Base-by-base conservation (phyloP, 192 early-diverging fungal species). In the Pilaira anomala region DNA sequence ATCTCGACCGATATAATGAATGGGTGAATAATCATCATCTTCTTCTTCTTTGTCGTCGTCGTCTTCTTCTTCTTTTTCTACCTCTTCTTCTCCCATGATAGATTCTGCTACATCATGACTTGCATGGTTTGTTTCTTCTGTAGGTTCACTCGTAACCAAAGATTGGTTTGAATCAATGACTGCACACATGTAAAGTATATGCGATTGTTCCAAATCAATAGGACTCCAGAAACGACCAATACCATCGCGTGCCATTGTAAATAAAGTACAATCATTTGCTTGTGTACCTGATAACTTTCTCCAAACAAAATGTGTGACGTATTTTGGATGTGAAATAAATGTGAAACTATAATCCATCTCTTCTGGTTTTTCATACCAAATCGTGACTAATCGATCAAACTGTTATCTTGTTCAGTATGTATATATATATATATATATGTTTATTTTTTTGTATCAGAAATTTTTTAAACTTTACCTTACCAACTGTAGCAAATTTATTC, bases 161-260 rank as follows among this genome's bases (percentile, higher is more conserved):
- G 77, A 81, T 64, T 86, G 83, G 16, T 70, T 75, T 1, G 89
- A 87, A 66, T 91, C 88, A 44, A 92, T 83, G 2, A 83, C 79
- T 3, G 83, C 89, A 48, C 82, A 78, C 60, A 93, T 70, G 58
- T 89, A 78, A 60, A 93, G 83, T 7, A 71, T 68, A 45, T 79
- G 78, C 3, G 83, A 73, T 12, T 76, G 72, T n/a, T 75, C 65
- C 2, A 70, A 55, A 59, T 80, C 65, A 5, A 73, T 75, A 2
- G 83, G 80, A 25, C 78, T 77, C 91, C 91, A 93, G 11, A 93
- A 78, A 13, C 90, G 80, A 63, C 84, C 78, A 19, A 88, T 78
- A 11, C 86, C 87, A 65, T 92, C 88, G 19, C 68, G 69, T 7
- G 77, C 81, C 78, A 87, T 79, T 3, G 91, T 93, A 61, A 89